Evolutionary conservation across 2,329 filamentous ascomycete genomes (phyloP).

Genomic region (Alternaria arborescens): DNA sequence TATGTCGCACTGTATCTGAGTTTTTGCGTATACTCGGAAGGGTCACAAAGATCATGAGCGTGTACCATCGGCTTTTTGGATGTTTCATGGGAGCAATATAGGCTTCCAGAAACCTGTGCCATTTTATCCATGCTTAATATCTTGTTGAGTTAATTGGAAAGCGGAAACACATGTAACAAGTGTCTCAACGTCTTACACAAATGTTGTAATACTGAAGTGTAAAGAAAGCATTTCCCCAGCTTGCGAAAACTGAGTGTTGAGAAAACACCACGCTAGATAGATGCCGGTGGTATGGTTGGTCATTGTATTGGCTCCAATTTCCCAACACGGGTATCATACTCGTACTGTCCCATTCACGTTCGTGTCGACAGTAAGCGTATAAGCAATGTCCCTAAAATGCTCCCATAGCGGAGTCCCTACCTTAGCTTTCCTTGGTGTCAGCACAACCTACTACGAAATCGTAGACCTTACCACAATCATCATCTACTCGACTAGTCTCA

Average conservation of each 20-base stretch:
- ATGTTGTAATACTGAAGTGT: neutral
- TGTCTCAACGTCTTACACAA: neutral
- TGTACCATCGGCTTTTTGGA: no score
- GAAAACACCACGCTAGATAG: neutral
- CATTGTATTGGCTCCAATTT: neutral
- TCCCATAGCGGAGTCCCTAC: neutral
- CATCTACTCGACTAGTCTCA: neutral
- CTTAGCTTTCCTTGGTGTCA: neutral
- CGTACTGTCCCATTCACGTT: neutral
- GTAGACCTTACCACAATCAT: neutral
- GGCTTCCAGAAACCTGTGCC: no score
- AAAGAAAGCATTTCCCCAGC: neutral
- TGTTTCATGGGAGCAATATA: no score
- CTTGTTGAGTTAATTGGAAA: neutral
- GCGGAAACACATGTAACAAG: no score
- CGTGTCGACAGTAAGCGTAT: neutral
- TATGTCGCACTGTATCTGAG: no score
- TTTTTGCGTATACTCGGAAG: no score
- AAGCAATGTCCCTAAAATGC: neutral
- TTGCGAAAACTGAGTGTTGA: neutral
- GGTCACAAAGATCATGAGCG: no score
- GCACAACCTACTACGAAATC: rapidly evolving
- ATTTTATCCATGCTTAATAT: no score
- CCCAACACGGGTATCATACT: neutral
- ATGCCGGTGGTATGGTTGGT: neutral